phyloP scores from a whole-genome alignment of 208 protist species.

The Zelonia costaricensis region DNA sequence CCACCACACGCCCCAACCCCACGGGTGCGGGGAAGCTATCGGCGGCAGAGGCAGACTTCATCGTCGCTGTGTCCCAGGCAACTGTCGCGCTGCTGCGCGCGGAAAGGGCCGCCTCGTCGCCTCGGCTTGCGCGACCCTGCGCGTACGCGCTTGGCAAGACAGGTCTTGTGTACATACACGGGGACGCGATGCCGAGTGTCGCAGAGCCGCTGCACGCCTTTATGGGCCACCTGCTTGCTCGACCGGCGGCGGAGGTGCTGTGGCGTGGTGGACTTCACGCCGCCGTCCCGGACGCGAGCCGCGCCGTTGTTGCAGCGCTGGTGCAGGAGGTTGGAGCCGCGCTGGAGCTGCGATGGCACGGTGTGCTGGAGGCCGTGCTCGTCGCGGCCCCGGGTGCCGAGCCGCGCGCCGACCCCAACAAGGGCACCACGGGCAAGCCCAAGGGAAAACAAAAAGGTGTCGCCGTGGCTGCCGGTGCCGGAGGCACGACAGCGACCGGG shows the following conservation, averaged over 20 bases:
- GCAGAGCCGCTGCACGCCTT: slow-evolving; percentile 6
- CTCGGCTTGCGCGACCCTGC: background rate
- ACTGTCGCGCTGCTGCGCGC: background rate
- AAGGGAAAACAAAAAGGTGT: slow-evolving; percentile 7
- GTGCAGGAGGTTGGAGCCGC: background rate
- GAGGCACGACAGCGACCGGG: too few species aligned
- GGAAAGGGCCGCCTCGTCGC: background rate
- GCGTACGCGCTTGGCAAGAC: background rate
- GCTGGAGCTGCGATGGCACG: background rate
- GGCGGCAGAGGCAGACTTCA: background rate
- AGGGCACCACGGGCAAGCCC: background rate
- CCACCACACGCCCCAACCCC: background rate
- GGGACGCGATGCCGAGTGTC: background rate
- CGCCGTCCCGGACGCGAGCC: too few species aligned
- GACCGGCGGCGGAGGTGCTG: slow-evolving; percentile 1
- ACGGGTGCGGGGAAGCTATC: background rate
- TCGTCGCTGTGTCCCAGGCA: background rate
- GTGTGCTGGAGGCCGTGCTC: background rate
- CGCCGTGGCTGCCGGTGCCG: background rate
- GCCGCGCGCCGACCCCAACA: background rate
- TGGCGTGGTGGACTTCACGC: background rate
- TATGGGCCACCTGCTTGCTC: slow-evolving; percentile 14
- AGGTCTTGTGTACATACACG: slow-evolving; percentile 2
- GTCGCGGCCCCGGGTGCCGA: background rate
- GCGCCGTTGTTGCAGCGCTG: too few species aligned